phyloP scores from a whole-genome alignment of 345 rosid species.

The Trapa incisa region DNA sequence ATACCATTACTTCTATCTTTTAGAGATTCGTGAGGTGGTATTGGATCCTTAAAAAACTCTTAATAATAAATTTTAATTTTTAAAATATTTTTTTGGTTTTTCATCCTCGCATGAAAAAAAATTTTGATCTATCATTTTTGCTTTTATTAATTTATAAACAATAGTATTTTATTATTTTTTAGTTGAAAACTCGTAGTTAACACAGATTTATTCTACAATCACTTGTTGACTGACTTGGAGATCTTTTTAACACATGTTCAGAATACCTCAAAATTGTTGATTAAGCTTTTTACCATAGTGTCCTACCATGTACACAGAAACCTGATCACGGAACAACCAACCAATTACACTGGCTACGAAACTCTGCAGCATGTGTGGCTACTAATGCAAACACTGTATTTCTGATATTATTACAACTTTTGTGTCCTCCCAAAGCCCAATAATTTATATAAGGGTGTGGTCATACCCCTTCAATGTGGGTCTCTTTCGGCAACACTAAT shows the following conservation, averaged over 20 bases:
- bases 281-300: neutral
- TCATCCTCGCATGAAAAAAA: too few species aligned
- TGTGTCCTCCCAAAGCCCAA: neutral
- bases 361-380: slow-evolving; percentile 2
- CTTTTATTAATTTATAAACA: too few species aligned
- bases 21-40: too few species aligned
- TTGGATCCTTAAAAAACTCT: too few species aligned
- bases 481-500: slow-evolving; percentile 80
- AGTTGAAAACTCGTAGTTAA: too few species aligned
- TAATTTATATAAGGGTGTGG: neutral
- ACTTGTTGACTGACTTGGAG: too few species aligned
- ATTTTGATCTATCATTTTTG: too few species aligned
- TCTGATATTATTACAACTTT: neutral
- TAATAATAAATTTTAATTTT: too few species aligned
- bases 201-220: too few species aligned
- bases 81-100: too few species aligned
- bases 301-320: neutral
- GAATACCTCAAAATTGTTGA: slow-evolving; percentile 6
- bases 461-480: slow-evolving; percentile 60
- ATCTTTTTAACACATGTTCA: neutral
- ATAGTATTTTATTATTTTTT: too few species aligned
- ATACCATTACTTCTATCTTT: too few species aligned
- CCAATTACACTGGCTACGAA: neutral
- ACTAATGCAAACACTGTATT: neutral
- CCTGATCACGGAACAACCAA: neutral